Conservation (phyloP, 495 filamentous ascomycete species). For the Aspergillus funiculosus region DNA sequence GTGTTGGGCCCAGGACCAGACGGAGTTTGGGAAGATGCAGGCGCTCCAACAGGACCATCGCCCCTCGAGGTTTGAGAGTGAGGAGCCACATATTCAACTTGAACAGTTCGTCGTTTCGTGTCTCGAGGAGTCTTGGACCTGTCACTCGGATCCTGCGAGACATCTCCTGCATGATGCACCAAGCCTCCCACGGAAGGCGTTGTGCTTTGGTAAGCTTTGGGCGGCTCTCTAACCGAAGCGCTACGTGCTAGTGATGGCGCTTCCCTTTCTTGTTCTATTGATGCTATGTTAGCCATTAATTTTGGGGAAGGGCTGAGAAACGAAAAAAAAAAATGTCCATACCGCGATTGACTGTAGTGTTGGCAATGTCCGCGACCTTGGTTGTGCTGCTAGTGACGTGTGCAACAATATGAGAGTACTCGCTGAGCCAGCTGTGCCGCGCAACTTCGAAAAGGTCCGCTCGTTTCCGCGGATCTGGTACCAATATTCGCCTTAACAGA, state of each 20-base stretch:
- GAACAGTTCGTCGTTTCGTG: constrained; percentile 87
- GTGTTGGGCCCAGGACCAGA: constrained; percentile 14
- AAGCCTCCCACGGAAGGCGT: constrained; percentile 59
- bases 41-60: constrained; percentile 34
- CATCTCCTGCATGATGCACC: constrained; percentile 65
- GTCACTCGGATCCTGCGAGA: constrained; percentile 63
- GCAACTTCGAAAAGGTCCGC: constrained; percentile 97
- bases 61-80: constrained; percentile 71
- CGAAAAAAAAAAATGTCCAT: constrained; percentile 40
- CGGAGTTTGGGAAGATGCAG: constrained; percentile 11
- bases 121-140: constrained; percentile 65
- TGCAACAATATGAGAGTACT: constrained; percentile 89
- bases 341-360: constrained; percentile 66
- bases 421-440: constrained; percentile 95
- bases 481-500: constrained; percentile 83
- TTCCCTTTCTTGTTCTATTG: constrained; percentile 50
- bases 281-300: constrained; percentile 23
- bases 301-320: background rate
- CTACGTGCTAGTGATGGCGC: constrained; percentile 68
- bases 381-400: constrained; percentile 95
- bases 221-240: constrained; percentile 84
- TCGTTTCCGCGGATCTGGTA: constrained; percentile 91
- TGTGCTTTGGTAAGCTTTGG: constrained; percentile 59
- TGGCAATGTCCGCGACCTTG: constrained; percentile 76
- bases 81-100: constrained; percentile 96